Percentiles rank a stretch among this genome's conserved stretches.
These are phyloP conservation scores for Sporobolomyces pararoseus DNA, from an alignment of 768 basidiomycete genomes.

Conservation along the genomic window DNA sequence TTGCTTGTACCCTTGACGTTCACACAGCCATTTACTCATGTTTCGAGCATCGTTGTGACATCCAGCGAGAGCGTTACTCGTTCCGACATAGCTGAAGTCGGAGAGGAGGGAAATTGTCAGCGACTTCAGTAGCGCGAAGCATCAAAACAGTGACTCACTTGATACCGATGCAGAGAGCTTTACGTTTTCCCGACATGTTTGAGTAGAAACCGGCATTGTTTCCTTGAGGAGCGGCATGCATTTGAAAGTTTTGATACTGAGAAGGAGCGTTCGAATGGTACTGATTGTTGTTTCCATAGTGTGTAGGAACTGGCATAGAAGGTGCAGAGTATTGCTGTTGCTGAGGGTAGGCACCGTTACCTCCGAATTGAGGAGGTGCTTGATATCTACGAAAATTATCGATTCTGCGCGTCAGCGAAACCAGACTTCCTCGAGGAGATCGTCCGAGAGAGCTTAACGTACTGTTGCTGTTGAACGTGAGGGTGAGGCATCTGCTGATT, in stretches of 20 bases:
- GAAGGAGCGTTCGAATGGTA: constrained; percentile 27
- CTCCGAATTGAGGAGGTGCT: constrained; percentile 17
- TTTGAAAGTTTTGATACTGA: constrained; percentile 41
- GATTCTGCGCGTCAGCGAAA: too few species aligned
- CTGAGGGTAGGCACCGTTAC: constrained; percentile 15
- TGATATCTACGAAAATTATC: constrained; percentile 16
- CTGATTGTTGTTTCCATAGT: constrained; percentile 28
- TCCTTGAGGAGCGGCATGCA: constrained; percentile 31
- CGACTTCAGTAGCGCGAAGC: too few species aligned
- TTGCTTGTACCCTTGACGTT: constrained; percentile 55
- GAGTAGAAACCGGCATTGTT: constrained; percentile 39
- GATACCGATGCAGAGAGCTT: constrained; percentile 85
- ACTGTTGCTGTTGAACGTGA: constrained; percentile 25
- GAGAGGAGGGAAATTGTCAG: not conserved
- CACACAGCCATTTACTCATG: constrained; percentile 61
- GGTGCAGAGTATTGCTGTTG: constrained; percentile 19
- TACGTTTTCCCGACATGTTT: constrained; percentile 64
- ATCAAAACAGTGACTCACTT: constrained; percentile 42
- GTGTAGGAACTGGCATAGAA: constrained; percentile 16
- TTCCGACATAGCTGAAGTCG: constrained; percentile 64
- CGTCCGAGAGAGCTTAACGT: not conserved
- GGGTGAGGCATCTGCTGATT: constrained; percentile 30
- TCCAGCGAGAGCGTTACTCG: constrained; percentile 64
- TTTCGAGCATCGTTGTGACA: constrained; percentile 90
- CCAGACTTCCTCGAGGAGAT: not conserved